A percentile compares a stretch with the other conserved stretches of the same genome.
These are phyloP conservation scores for Puccinia novopanici DNA, from an alignment of 1,284 basidiomycete species.

Conservation along the genomic window DNA sequence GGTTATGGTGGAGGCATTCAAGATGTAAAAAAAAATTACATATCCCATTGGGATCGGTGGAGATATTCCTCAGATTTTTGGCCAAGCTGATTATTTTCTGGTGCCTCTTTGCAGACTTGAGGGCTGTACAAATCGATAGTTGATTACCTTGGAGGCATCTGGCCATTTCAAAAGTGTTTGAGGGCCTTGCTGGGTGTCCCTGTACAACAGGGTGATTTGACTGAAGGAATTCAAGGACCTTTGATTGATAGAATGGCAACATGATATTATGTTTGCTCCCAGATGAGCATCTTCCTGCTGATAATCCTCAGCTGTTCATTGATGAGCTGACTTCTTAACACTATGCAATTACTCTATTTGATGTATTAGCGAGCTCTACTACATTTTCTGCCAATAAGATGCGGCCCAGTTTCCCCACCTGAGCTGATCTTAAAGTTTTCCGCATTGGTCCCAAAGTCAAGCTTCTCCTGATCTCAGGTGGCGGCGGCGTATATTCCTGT, in stretches of 20 bases:
- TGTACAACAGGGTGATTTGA: conserved; percentile 24
- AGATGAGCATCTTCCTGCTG: neutral
- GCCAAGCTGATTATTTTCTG: neutral
- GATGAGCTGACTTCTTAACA: neutral
- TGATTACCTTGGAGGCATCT: too few relatives aligned
- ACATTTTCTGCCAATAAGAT: too few relatives aligned
- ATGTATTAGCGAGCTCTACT: too few relatives aligned
- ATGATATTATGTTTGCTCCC: conserved; percentile 23
- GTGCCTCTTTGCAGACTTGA: neutral
- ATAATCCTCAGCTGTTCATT: neutral
- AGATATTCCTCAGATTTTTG: neutral
- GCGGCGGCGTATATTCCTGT: too few relatives aligned
- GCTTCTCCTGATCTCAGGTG: too few relatives aligned
- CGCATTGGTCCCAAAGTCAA: too few relatives aligned
- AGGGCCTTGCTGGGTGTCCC: neutral
- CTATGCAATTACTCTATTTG: neutral
- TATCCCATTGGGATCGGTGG: neutral
- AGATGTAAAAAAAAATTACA: neutral
- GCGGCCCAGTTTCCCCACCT: too few relatives aligned
- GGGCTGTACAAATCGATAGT: too few relatives aligned
- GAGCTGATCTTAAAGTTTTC: too few relatives aligned
- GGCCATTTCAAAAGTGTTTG: conserved; percentile 24
- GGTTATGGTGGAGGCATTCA: neutral
- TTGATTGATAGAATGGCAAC: conserved; percentile 16
- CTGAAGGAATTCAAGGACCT: too few relatives aligned